phyloP scores from a whole-genome alignment of 139 green algal species.

The Trebouxia sp. region DNA sequence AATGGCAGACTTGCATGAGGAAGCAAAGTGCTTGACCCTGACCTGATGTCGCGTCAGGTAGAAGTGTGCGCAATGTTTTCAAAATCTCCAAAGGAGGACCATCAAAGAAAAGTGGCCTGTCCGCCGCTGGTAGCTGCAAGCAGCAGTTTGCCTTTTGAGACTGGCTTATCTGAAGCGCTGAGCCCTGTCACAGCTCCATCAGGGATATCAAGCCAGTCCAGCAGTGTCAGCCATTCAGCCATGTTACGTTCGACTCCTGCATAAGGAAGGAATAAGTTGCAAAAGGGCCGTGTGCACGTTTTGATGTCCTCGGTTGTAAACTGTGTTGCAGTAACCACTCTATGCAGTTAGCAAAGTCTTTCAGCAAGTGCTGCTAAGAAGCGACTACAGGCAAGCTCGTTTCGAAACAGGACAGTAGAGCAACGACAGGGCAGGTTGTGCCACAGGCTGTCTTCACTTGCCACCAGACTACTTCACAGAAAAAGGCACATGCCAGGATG shows the following conservation, averaged over 20 bases:
- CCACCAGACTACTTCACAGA: neutral
- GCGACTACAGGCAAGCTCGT: conserved; percentile 3
- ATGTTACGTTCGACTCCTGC: neutral
- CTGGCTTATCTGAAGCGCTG: conserved; percentile 13
- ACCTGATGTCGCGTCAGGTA: conserved; percentile 1
- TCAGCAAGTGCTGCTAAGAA: too few relatives aligned
- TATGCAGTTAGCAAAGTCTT: neutral
- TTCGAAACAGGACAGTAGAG: conserved; percentile 6
- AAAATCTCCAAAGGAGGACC: conserved; percentile 2
- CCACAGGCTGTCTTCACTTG: too few relatives aligned
- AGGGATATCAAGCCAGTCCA: conserved; percentile 8
- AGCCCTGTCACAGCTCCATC: conserved; percentile 9
- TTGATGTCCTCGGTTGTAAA: neutral
- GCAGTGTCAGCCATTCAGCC: neutral
- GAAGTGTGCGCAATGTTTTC: conserved; percentile 14
- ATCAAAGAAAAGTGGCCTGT: conserved; percentile 13
- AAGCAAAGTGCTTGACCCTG: neutral
- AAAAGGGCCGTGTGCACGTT: neutral
- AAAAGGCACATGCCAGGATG: neutral
- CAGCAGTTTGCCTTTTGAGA: neutral
- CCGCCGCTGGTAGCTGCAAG: neutral
- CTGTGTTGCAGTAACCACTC: too few relatives aligned
- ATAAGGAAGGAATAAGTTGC: neutral
- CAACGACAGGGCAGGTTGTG: too few relatives aligned
- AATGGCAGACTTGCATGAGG: too few relatives aligned